These are phyloP conservation scores for Colletotrichum siamense DNA, from an alignment of 2,329 filamentous ascomycete genomes.

Conservation along the genomic window DNA sequence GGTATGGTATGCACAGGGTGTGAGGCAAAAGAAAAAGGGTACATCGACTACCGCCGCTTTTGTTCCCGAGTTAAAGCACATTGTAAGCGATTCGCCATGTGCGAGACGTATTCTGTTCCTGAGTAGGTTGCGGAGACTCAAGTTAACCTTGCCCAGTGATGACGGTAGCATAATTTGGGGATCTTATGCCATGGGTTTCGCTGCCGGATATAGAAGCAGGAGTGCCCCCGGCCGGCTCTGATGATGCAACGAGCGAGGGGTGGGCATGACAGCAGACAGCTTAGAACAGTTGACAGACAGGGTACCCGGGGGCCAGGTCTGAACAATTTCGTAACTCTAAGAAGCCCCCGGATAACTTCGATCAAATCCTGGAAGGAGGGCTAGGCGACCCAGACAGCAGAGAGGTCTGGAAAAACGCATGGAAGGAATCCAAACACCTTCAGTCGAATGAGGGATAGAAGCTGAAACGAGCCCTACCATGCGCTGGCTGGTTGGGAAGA, in stretches of 20 bases:
- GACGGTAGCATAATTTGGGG: constrained; percentile 63
- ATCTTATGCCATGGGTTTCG: constrained; percentile 61
- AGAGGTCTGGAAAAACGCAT: constrained; percentile 42
- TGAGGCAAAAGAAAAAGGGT: constrained; percentile 20
- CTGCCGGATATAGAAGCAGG: constrained; percentile 59
- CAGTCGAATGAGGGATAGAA: constrained; percentile 39
- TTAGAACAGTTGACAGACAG: constrained; percentile 38
- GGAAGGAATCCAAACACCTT: constrained; percentile 43
- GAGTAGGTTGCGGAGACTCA: constrained; percentile 45
- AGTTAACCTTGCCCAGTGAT: constrained; percentile 50
- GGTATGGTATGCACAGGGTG: constrained; percentile 4
- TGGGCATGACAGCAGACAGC: constrained; percentile 31
- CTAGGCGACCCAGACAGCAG: constrained; percentile 26
- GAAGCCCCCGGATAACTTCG: constrained; percentile 29
- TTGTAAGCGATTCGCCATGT: constrained; percentile 49
- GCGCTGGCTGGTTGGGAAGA: constrained; percentile 39
- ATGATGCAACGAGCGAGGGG: constrained; percentile 47
- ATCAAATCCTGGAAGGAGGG: constrained; percentile 32
- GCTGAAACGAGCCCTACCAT: constrained; percentile 52
- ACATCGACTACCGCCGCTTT: constrained; percentile 45
- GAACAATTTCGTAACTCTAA: constrained; percentile 38
- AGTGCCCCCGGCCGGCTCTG: constrained; percentile 41
- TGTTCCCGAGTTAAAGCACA: constrained; percentile 51
- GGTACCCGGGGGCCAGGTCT: constrained; percentile 27
- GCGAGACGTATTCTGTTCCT: constrained; percentile 55